Base-by-base conservation (phyloP, 78 protist genomes). In the Chrysochromulina parva region DNA sequence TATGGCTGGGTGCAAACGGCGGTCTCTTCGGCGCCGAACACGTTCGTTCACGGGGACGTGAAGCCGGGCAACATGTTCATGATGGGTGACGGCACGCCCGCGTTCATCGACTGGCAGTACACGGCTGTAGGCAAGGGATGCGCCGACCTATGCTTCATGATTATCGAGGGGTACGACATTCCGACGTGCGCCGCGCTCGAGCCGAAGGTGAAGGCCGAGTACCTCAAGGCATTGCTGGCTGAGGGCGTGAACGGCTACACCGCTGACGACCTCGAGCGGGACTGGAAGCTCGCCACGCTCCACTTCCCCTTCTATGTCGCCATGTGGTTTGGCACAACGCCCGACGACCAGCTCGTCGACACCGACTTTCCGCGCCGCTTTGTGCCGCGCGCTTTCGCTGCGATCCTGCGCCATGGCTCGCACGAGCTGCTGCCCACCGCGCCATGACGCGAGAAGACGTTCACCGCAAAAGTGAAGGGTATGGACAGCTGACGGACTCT, bases 41-140 rank as follows among this genome's bases (percentile, higher is more conserved):
- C 88, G 7, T 82, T 82, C 88, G 10, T 38, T 17, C 88, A 82
- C 53, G 88, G 88, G 58, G 88, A 82, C 88, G 88, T 82, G 60
- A 82, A 82, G 53, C 88, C 88, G 7, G 58, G 55, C 7, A 82
- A 82, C 53, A 82, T 82, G 88, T 82, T 82, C 53, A 82, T 82
- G 88, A 28, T 82, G 62, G 24, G 24, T 13, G 62, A 13, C 24
- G 62, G 13, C 24, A 13, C 26, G n/a, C 88, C 88, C 62, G 88
- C 88, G 38, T 82, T 82, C 53, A 82, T 82, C 88, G 88, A 82
- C 53, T 82, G 88, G 88, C 88, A 82, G 52, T 82, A 82, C 88
- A 82, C 88, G 22, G 52, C 38, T 50, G 52, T 82, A 47, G 88
- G 88, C 16, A 82, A 82, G 53, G 88, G 88, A 11, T 28, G 38